Evolutionary conservation across 2,329 filamentous ascomycete genomes (phyloP), one percentile per base, ranked within the genome.

Genomic region (Myriosclerotinia duriaeana): DNA sequence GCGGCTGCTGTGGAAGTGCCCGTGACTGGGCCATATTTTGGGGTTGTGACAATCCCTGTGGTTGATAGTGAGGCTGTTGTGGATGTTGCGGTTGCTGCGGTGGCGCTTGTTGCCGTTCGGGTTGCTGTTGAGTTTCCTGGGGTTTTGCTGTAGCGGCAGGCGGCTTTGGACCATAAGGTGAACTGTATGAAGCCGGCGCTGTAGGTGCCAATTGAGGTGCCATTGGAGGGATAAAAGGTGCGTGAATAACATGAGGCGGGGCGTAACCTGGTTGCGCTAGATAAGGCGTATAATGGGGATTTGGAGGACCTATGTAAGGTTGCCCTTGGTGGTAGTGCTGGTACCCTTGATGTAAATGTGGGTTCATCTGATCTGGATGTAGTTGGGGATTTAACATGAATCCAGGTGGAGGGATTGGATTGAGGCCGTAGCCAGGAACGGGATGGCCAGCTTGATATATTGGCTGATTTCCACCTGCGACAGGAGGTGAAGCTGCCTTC

Each of bases 401-500:
- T 69, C 63, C 63, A 52, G 42, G 34, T 5, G 63, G 63, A 14
- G 54, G 54, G 9, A 62, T 48, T 38, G 22, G 53, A 46, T 52
- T 52, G 34, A 22, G 15, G 14, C 55, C 55, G 72, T 71, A 63
- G 68, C 66, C 61, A 44, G 66, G 15, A 59, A 40, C 20, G 53
- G 70, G 69, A 63, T 73, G 70, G 20, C 69, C 67, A 67, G 73
- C 68, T 64, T 72, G 70, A 65, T 74, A 74, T 40, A 75, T 72
- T 46, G 69, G 70, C 56, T 74, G 74, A 42, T 74, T 70, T 22
- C 70, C 68, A 67, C 66, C 67, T 50, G 75, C 75, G 5, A n/a
- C 46, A 42, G 78, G 79, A 53, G 80, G 79, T 60, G 81, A 80
- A 38, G 79, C 77, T 7, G 67, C 60, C 67, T 72, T 72, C 66